Evolutionary conservation across 495 filamentous ascomycete species (phyloP).

Genomic region (Penicillium subrubescens): DNA sequence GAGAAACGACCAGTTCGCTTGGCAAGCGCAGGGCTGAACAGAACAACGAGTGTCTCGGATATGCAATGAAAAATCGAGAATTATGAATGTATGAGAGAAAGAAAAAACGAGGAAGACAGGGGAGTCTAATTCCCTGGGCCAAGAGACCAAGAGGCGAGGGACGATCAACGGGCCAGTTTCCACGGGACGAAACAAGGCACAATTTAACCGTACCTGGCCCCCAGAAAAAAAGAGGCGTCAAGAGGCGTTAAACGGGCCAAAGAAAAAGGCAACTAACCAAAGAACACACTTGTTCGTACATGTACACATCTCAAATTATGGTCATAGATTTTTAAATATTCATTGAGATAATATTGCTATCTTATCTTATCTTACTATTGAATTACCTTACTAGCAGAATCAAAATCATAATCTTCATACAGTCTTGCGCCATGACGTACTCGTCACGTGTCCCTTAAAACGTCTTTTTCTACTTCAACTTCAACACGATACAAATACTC

Average conservation of each 20-base stretch:
- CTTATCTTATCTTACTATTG: too few species aligned
- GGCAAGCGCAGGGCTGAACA: conserved; percentile 1
- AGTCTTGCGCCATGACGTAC: neutral
- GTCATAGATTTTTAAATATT: too few species aligned
- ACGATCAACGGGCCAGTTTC: conserved; percentile 22
- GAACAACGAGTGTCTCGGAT: neutral
- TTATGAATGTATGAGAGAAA: neutral
- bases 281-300: neutral
- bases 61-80: neutral
- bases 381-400: too few species aligned
- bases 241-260: neutral
- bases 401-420: too few species aligned
- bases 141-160: conserved; percentile 4
- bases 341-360: neutral
- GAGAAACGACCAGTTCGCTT: neutral
- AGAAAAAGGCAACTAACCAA: neutral
- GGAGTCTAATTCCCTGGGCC: neutral
- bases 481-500: too few species aligned
- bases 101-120: neutral
- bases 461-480: too few species aligned
- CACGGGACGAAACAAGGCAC: conserved; percentile 14
- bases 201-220: too few species aligned
- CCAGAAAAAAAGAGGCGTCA: neutral
- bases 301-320: neutral
- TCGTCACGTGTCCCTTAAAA: neutral